Percentiles rank a stretch among this genome's conserved stretches.
Evolutionary conservation across 2,329 filamentous ascomycete genomes (phyloP).

Genomic region (Cordyceps javanica): DNA sequence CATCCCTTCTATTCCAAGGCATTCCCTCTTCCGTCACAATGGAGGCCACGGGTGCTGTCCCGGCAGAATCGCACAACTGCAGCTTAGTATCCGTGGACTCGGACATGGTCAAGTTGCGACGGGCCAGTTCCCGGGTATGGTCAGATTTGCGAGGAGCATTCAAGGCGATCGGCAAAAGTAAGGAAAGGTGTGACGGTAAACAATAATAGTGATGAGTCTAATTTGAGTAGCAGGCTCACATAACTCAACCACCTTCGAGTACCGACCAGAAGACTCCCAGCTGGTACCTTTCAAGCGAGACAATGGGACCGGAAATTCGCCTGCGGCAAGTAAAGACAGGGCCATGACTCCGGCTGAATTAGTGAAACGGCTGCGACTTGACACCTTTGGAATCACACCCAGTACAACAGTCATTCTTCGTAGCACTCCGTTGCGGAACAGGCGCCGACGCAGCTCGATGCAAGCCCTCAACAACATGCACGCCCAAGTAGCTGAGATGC

Average conservation of each 20-base stretch:
- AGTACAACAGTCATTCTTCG: slow-evolving; percentile 25
- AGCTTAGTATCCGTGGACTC: background rate
- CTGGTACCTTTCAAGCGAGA: slow-evolving; percentile 9
- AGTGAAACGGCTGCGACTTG: slow-evolving; percentile 22
- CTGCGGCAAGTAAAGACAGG: slow-evolving; percentile 14
- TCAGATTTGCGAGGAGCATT: slow-evolving; percentile 29
- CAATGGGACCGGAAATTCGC: background rate
- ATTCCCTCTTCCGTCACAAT: background rate
- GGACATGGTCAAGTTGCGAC: slow-evolving; percentile 19
- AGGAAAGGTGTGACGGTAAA: background rate
- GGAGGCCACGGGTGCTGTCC: background rate
- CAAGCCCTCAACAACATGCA: slow-evolving; percentile 18
- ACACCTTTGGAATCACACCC: slow-evolving; percentile 20
- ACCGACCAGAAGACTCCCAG: slow-evolving; percentile 2
- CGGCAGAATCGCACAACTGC: background rate
- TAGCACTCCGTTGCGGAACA: slow-evolving; percentile 15
- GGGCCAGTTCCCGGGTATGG: slow-evolving; percentile 27
- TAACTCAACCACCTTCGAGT: slow-evolving; percentile 16
- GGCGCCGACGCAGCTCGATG: slow-evolving; percentile 20
- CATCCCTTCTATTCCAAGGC: background rate
- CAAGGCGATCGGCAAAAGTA: slow-evolving; percentile 25
- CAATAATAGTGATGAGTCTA: background rate
- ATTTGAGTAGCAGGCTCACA: slow-evolving; percentile 20
- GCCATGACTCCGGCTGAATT: slow-evolving; percentile 20
- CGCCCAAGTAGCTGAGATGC: slow-evolving; percentile 2